Evolutionary conservation across 2,329 filamentous ascomycete genomes (phyloP), one percentile per base, ranked within the genome.

Genomic region (Hypoxylon sp.): DNA sequence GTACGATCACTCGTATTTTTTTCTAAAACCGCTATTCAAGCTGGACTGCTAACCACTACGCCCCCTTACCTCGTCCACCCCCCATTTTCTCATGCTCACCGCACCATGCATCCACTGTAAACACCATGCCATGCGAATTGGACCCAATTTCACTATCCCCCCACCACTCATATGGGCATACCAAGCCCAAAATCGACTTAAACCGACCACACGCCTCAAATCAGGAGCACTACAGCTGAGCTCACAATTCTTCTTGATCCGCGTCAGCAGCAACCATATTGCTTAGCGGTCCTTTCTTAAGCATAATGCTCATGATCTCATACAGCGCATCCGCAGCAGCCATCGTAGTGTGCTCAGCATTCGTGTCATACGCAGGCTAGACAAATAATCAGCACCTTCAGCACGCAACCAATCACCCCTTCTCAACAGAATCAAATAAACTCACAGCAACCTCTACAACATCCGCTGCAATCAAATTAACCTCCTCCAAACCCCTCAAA

Each of bases 291-390:
- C 89, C 90, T 71, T 87, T 89, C 82, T 91, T 90, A 11, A 91
- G 87, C 89, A 92, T 92, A 63, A 92, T 82, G 9, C 87, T 90
- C 83, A 92, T 89, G 50, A 92, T 86, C 75, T 92, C 90, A 73
- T 89, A 92, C 27, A 92, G 76, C 0, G 85, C 84, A 78, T 91
- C 73, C 2, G 87, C 87, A 21, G 87, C 87, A 12, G 87, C 86
- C 85, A 89, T 76, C 12, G 74, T 77, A 21, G 87, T 89, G 63
- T 86, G 79, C 78, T 89, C 87, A 3, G 87, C 87, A 70, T 89
- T 90, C 5, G 87, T 89, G 71, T 89, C 87, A 70, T 89, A 89
- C 1, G 87, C 87, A 2, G 87, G 87, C 54, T 77, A 54, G 11
- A 7, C 16, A 11, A 41, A 7, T 11, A 21, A 21, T 23, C 29